Evolutionary conservation across 768 basidiomycete species (phyloP).

Genomic region (Glaciozyma martinii): DNA sequence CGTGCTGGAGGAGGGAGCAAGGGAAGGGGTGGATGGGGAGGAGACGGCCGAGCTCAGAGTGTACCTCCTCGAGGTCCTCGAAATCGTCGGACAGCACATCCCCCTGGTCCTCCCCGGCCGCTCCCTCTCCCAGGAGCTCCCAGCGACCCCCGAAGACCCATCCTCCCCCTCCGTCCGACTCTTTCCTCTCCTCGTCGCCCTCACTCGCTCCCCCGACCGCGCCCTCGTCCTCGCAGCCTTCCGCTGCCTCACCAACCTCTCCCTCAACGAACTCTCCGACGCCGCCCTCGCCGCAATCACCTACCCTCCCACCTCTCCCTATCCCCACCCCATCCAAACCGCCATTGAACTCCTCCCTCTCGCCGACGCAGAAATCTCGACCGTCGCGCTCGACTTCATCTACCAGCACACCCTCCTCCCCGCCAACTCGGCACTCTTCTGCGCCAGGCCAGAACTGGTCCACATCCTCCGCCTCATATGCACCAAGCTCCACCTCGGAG

Average conservation of each 20-base stretch:
- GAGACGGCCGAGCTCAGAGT: constrained; percentile 38
- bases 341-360: constrained; percentile 32
- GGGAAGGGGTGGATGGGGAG: constrained; percentile 13
- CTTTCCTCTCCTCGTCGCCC: constrained; percentile 41
- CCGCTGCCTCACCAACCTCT: constrained; percentile 51
- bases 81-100: constrained; percentile 34
- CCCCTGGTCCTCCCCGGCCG: constrained; percentile 15
- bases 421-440: constrained; percentile 26
- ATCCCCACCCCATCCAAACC: constrained; percentile 25
- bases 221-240: constrained; percentile 63
- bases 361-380: constrained; percentile 26
- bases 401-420: constrained; percentile 34
- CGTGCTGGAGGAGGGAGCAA: constrained; percentile 15
- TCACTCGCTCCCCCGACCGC: constrained; percentile 54
- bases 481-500: constrained; percentile 22
- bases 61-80: constrained; percentile 39
- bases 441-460: constrained; percentile 23
- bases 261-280: constrained; percentile 30
- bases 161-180: constrained; percentile 47
- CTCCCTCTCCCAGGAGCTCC: constrained; percentile 6
- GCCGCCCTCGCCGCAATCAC: constrained; percentile 27
- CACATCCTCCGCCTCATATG: constrained; percentile 22
- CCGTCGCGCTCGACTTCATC: constrained; percentile 33
- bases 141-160: constrained; percentile 29
- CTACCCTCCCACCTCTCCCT: constrained; percentile 1